Conservation (phyloP, 352 stramenopile species). For the Pythium guiyangense region DNA sequence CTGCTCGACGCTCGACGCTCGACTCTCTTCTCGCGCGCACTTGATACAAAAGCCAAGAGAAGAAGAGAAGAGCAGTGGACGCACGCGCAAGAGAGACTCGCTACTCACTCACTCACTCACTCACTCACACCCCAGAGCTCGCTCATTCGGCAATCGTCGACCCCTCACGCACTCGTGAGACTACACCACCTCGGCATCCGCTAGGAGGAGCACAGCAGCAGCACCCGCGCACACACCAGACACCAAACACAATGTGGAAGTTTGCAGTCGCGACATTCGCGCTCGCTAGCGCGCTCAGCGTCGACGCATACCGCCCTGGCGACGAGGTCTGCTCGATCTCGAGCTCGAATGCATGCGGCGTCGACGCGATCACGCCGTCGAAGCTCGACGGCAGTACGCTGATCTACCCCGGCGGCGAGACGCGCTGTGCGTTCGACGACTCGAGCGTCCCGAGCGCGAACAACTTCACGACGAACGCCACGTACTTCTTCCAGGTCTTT, state of each 20-base stretch:
- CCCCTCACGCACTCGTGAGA: neutral
- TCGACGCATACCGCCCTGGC: conserved; percentile 24
- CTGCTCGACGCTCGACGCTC: too few species aligned
- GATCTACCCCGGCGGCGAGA: conserved; percentile 52
- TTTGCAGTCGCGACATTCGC: conserved; percentile 20
- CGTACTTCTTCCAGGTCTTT: too few species aligned
- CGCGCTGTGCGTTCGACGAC: conserved; percentile 56
- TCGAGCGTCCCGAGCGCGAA: conserved; percentile 29
- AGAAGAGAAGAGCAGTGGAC: too few species aligned
- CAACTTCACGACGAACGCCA: too few species aligned
- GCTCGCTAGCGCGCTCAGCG: conserved; percentile 12
- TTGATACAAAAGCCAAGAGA: too few species aligned
- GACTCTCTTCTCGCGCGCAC: too few species aligned
- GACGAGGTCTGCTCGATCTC: conserved; percentile 57
- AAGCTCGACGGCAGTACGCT: conserved; percentile 39
- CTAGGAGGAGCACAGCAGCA: too few species aligned
- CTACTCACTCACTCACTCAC: too few species aligned
- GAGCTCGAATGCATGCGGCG: conserved; percentile 35
- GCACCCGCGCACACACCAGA: too few species aligned
- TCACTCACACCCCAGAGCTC: too few species aligned
- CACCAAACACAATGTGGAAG: conserved; percentile 26
- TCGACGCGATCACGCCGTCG: conserved; percentile 47
- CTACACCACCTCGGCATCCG: neutral
- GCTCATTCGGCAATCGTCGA: neutral
- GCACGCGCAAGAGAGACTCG: too few species aligned